A percentile compares a stretch with the other conserved stretches of the same genome.
phyloP scores from a whole-genome alignment of 2,329 filamentous ascomycete genomes.

The Talaromyces funiculosus region DNA sequence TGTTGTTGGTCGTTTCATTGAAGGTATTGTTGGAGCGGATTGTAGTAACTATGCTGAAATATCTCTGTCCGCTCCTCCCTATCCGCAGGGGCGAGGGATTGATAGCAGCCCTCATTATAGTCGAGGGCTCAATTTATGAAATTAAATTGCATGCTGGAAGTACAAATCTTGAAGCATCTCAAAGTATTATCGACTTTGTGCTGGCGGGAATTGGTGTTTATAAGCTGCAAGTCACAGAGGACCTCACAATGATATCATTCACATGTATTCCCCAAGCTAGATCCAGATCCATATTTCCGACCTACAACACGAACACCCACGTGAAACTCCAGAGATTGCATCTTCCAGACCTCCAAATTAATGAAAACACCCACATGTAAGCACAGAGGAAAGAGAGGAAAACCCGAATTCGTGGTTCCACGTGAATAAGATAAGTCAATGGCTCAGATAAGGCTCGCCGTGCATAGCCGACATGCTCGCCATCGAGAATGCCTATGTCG shows the following conservation, averaged over 20 bases:
- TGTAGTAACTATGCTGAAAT: too few species aligned
- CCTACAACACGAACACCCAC: neutral
- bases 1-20: neutral
- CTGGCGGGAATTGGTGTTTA: neutral
- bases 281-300: neutral
- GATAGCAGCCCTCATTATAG: neutral
- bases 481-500: neutral
- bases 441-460: neutral
- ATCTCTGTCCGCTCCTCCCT: neutral
- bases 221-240: neutral
- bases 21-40: too few species aligned
- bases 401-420: neutral
- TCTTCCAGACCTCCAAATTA: too few species aligned
- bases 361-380: neutral
- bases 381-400: neutral
- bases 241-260: conserved; percentile 16
- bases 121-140: neutral
- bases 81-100: neutral
- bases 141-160: neutral
- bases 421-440: neutral
- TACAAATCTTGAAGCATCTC: neutral
- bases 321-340: neutral
- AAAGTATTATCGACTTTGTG: too few species aligned
- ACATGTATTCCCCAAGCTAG: neutral
- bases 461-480: neutral